A percentile compares a stretch with the other conserved stretches of the same genome.
These are phyloP conservation scores for Pyrus pyrifolia DNA, from an alignment of 306 rosid genomes.

Conservation along the genomic window DNA sequence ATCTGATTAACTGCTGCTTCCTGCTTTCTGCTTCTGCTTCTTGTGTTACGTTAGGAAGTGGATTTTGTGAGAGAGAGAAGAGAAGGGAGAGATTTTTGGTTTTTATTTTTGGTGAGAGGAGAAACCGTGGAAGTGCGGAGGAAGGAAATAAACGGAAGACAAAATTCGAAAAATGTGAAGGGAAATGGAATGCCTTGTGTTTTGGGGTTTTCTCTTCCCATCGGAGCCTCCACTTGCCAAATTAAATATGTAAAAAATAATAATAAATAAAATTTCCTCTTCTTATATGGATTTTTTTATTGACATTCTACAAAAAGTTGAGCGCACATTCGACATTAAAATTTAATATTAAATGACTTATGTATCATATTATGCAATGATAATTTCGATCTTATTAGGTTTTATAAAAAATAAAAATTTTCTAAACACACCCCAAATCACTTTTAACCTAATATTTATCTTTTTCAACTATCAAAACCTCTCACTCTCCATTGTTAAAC, in stretches of 20 bases:
- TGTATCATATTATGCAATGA: too few species aligned
- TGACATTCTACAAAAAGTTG: too few species aligned
- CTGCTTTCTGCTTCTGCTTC: background rate
- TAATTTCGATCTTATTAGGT: too few species aligned
- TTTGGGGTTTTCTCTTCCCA: constrained; percentile 9
- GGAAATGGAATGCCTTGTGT: constrained; percentile 8
- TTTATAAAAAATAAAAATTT: too few species aligned
- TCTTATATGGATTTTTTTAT: too few species aligned
- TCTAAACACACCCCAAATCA: too few species aligned
- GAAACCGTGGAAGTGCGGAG: background rate
- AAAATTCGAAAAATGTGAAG: constrained; percentile 13
- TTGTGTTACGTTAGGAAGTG: background rate
- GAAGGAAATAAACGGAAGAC: background rate
- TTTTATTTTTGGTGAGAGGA: background rate
- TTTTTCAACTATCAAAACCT: too few species aligned
- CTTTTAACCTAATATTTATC: too few species aligned
- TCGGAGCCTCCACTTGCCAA: background rate
- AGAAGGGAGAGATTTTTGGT: background rate
- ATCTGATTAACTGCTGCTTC: background rate
- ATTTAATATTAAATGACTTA: too few species aligned
- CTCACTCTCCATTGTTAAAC: too few species aligned
- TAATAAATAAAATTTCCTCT: too few species aligned
- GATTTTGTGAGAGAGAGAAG: background rate
- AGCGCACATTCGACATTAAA: too few species aligned
- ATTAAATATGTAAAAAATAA: background rate